These are phyloP conservation scores for Diaporthe humulicola DNA, from an alignment of 2,329 filamentous ascomycete species.

Conservation along the genomic window DNA sequence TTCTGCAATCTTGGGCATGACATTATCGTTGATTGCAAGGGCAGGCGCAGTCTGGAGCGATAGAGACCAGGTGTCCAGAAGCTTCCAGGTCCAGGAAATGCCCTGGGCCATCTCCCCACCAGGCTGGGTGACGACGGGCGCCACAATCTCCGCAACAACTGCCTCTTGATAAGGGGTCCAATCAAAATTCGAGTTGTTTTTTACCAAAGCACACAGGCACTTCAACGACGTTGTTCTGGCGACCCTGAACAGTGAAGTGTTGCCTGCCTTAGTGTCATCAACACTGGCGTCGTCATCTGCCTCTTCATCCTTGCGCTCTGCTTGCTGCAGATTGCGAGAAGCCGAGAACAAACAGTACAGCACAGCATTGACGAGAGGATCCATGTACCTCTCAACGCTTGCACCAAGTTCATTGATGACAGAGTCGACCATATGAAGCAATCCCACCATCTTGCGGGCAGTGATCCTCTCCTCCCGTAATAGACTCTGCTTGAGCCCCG, in stretches of 20 bases:
- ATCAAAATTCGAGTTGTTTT: conserved; percentile 76
- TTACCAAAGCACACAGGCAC: conserved; percentile 84
- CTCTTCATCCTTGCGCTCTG: conserved; percentile 54
- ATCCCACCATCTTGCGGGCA: conserved; percentile 86
- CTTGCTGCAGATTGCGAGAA: conserved; percentile 61
- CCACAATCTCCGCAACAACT: conserved; percentile 82
- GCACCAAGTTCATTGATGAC: conserved; percentile 87
- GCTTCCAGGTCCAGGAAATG: conserved; percentile 83
- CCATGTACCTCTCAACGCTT: conserved; percentile 76
- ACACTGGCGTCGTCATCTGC: conserved; percentile 48
- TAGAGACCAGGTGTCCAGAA: conserved; percentile 86
- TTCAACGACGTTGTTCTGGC: conserved; percentile 83
- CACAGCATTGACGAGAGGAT: conserved; percentile 79
- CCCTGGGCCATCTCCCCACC: conserved; percentile 90
- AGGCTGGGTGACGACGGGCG: conserved; percentile 82
- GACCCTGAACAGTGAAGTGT: conserved; percentile 72
- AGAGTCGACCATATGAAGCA: conserved; percentile 91
- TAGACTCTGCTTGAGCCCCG: conserved; percentile 61
- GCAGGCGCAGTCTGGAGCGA: conserved; percentile 76
- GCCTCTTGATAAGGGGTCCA: conserved; percentile 79
- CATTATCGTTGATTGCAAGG: conserved; percentile 70
- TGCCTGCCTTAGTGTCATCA: conserved; percentile 57
- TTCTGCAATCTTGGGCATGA: conserved; percentile 80
- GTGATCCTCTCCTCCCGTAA: conserved; percentile 73
- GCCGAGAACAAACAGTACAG: conserved; percentile 85